These are phyloP conservation scores for Heterobasidion irregulare DNA, from an alignment of 1,284 basidiomycete genomes.

Conservation along the genomic window DNA sequence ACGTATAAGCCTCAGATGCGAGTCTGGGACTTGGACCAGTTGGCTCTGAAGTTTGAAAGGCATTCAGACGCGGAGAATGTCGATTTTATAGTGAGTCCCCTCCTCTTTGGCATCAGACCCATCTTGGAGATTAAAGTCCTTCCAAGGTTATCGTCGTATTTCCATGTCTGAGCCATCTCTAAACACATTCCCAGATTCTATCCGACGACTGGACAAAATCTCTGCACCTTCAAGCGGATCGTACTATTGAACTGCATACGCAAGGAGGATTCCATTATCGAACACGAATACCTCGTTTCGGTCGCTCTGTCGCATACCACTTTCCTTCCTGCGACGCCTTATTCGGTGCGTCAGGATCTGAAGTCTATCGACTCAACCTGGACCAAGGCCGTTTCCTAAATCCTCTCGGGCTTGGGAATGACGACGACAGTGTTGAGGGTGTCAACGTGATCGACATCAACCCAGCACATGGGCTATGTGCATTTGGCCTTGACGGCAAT, in stretches of 20 bases:
- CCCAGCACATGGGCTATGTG: conserved; percentile 85
- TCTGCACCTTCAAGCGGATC: conserved; percentile 93
- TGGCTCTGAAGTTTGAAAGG: conserved; percentile 93
- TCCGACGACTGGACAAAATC: conserved; percentile 99
- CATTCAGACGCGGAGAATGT: conserved; percentile 97
- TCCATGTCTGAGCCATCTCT: not conserved
- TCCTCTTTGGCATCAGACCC: conserved; percentile 2
- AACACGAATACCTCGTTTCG: conserved; percentile 91
- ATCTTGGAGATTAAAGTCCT: conserved; percentile 2
- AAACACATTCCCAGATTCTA: conserved; percentile 57
- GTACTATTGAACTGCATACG: conserved; percentile 92
- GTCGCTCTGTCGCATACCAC: conserved; percentile 81
- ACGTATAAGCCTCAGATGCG: conserved; percentile 98
- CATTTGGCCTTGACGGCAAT: conserved; percentile 80
- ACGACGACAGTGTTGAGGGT: conserved; percentile 55
- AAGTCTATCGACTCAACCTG: conserved; percentile 92
- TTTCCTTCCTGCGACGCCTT: conserved; percentile 49
- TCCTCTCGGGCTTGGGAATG: conserved; percentile 58
- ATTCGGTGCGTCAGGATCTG: conserved; percentile 61
- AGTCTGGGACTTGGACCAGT: conserved; percentile 91
- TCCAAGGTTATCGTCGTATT: not conserved
- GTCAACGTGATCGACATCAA: conserved; percentile 94
- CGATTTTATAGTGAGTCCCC: conserved; percentile 82
- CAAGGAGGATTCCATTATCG: conserved; percentile 92
- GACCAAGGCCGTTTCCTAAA: conserved; percentile 92